Percentiles rank a stretch among this genome's conserved stretches.
Conservation (phyloP, 176 grass and related monocot genomes). For the Bolboschoenus planiculmis region DNA sequence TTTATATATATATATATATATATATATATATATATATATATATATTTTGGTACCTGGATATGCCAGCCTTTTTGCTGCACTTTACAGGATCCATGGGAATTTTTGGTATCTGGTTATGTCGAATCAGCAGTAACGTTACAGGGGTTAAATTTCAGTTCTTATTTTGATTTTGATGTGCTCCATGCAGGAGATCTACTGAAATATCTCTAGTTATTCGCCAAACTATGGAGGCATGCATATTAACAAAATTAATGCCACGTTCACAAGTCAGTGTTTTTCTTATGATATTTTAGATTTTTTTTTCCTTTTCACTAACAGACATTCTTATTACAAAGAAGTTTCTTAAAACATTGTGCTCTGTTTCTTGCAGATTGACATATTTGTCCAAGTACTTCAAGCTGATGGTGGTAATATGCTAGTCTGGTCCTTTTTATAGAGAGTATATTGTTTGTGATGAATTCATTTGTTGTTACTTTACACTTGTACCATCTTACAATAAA, state of each 20-base stretch:
- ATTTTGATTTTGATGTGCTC: neutral
- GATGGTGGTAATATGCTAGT: constrained; percentile 56
- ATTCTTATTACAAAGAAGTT: neutral
- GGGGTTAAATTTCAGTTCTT: neutral
- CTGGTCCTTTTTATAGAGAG: constrained; percentile 1
- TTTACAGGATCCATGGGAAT: neutral
- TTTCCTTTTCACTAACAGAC: neutral
- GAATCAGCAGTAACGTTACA: neutral
- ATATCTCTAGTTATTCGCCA: constrained; percentile 94
- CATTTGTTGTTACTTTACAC: neutral
- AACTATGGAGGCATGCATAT: constrained; percentile 92
- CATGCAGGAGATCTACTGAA: constrained; percentile 80
- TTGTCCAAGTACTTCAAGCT: constrained; percentile 99
- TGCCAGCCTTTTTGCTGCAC: neutral
- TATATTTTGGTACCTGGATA: neutral
- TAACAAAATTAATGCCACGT: constrained; percentile 76
- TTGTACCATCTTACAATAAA: neutral
- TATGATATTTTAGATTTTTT: neutral
- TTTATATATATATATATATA: too few species aligned
- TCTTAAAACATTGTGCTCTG: neutral
- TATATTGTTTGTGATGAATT: neutral
- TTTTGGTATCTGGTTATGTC: neutral
- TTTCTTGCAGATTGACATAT: constrained; percentile 77
- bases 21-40: too few species aligned
- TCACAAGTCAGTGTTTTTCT: constrained; percentile 54